phyloP scores from a whole-genome alignment of 2,329 filamentous ascomycete genomes.

The Cyphellophora attinorum region DNA sequence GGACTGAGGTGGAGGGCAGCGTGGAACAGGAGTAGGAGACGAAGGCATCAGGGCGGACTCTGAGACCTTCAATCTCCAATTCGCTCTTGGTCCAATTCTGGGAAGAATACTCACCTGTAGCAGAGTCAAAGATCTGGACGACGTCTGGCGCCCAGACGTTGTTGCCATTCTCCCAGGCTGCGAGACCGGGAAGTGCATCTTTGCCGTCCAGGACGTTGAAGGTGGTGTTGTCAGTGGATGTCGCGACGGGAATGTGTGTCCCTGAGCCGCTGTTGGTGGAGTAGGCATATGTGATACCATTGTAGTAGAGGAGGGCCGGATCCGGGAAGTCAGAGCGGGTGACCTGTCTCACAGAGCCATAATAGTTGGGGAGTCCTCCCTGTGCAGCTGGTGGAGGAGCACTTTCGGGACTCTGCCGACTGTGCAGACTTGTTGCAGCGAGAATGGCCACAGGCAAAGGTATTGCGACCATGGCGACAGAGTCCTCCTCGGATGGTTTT shows the following conservation, averaged over 20 bases:
- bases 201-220: conserved; percentile 39
- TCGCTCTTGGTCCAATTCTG: too few species aligned
- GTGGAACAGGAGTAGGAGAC: too few species aligned
- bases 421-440: too few species aligned
- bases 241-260: conserved; percentile 44
- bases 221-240: conserved; percentile 36
- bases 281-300: conserved; percentile 49
- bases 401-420: too few species aligned
- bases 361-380: background rate
- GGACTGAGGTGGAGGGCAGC: too few species aligned
- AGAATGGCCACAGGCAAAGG: too few species aligned
- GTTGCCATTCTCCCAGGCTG: conserved; percentile 43
- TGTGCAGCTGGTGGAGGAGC: conserved; percentile 1
- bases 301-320: conserved; percentile 38
- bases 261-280: conserved; percentile 35
- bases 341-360: background rate
- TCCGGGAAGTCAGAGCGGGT: conserved; percentile 35
- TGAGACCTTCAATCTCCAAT: too few species aligned
- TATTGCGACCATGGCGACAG: too few species aligned
- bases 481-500: too few species aligned
- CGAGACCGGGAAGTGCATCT: conserved; percentile 46
- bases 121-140: conserved; percentile 30
- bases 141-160: conserved; percentile 57
- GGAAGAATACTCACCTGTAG: too few species aligned
- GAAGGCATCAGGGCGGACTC: too few species aligned